Base-by-base conservation (phyloP, 1,284 basidiomycete species). In the Apiotrichum akiyoshidainum region DNA sequence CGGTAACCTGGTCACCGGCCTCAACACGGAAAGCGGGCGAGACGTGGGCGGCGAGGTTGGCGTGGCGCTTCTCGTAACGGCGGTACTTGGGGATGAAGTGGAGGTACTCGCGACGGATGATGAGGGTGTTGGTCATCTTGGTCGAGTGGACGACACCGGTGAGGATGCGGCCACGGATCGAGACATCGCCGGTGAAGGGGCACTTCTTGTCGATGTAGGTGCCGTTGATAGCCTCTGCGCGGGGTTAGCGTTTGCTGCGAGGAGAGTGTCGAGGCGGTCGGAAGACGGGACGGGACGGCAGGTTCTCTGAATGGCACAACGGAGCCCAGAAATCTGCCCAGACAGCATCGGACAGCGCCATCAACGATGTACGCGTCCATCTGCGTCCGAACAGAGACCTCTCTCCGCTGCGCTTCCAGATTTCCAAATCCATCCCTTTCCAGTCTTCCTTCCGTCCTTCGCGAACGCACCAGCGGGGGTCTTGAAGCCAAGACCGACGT, bases 151-250 rank as follows among this genome's bases (percentile, higher is more conserved):
- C 83, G 68, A 99, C 94, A 80, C 96, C 96, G 61, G 92, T 95
- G 69, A 99, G 83, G 82, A 99, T 98, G 77, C 96, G 95, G 65
- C 96, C 96, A 80, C 96, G 95, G 80, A 99, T 99, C 59, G 96
- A 98, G 72, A 97, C 83, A 68, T 92, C 83, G 67, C 94, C 90
- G 69, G 91, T 94, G 85, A 95, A 97, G 51, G 94, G 94, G 84
- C 94, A 99, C 83, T 99, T 99, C 85, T 99, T 99, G 87, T 99
- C 95, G 77, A 99, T 92, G 84, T 99, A 99, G 71, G 90, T 90
- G 74, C 94, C 96, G 68, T 86, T 92, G 78, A 99, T 92, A 63
- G 96, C 96, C 76, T 98, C 95, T 72, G 71, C 46, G 60, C 90
- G 49, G 90, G 96, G 85, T 93, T 93, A 83, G 90, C 92, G 52